Base-by-base conservation (phyloP, 2,329 filamentous ascomycete species). In the Eutypella sp. region DNA sequence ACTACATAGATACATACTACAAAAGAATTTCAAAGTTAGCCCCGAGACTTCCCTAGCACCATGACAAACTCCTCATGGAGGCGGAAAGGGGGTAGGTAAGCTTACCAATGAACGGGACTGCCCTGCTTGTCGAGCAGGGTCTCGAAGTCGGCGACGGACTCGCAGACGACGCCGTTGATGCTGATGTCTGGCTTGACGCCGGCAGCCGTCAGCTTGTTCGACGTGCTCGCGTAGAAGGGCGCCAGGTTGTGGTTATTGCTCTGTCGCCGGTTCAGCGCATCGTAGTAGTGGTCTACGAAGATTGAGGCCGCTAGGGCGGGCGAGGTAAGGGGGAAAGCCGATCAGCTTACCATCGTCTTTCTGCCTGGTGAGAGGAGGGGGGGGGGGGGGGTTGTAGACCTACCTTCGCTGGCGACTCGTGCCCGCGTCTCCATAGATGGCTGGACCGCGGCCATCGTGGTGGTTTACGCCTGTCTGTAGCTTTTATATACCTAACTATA, bases 201-300 rank as follows among this genome's bases (percentile, higher is more conserved):
- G n/a, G 76, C 69, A 11, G 64, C 49, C n/a, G 60, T 60, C 51
- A 81, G 78, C 48, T 74, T 69, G 10, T 74, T 55, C 20, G 77
- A 78, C 42, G 74, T 67, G 61, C 79, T 78, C 53, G 82, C 70
- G 72, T 95, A 95, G 73, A 84, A 95, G n/a, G 71, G 69, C 16
- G 76, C 62, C 13, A 95, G 75, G 9, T 72, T 70, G 37, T 70
- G n/a, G n/a, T n/a, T n/a, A n/a, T n/a, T n/a, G n/a, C n/a, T n/a
- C n/a, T n/a, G 66, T 51, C 77, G 74, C 47, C 74, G 76, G 65
- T 85, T 82, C 42, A 95, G 72, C n/a, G 85, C 77, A 23, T 76
- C 73, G 69, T 95, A 95, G 72, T 86, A 95, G 51, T 78, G 73
- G 50, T 84, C 81, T 54, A 85, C 75, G 58, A 95, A 92, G 44